phyloP scores from a whole-genome alignment of 345 rosid species.

The Excoecaria agallocha region DNA sequence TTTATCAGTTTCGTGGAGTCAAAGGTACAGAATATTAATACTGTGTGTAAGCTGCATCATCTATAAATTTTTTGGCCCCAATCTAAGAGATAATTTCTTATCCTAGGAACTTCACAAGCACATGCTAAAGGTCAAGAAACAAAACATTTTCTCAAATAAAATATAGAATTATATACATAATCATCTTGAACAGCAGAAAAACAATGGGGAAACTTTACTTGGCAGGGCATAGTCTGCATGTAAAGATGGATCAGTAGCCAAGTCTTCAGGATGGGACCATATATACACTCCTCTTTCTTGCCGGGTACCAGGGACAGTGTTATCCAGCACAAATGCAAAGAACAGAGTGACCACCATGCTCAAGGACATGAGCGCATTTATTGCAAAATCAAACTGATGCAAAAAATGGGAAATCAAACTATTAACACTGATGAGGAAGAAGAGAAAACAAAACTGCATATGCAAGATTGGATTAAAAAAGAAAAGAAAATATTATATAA shows the following conservation, averaged over 20 bases:
- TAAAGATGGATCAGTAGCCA: constrained; percentile 55
- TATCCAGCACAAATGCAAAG: constrained; percentile 71
- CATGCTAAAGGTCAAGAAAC: constrained; percentile 17
- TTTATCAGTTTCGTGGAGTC: constrained; percentile 8
- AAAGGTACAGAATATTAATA: neutral
- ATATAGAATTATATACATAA: constrained; percentile 21
- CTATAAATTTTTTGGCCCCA: constrained; percentile 4
- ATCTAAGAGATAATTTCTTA: neutral
- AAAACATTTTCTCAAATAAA: constrained; percentile 24
- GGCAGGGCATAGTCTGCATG: constrained; percentile 77
- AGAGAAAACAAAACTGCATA: neutral
- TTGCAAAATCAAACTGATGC: constrained; percentile 70
- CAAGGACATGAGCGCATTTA: constrained; percentile 75
- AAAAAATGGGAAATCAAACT: constrained; percentile 9
- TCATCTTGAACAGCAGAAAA: constrained; percentile 50
- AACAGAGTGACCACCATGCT: constrained; percentile 87
- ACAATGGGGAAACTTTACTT: constrained; percentile 31
- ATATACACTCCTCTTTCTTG: constrained; percentile 74
- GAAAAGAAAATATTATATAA: neutral
- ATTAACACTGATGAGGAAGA: neutral
- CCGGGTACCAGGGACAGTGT: constrained; percentile 81
- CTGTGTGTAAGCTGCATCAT: constrained; percentile 2
- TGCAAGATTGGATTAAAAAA: neutral
- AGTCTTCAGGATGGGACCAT: constrained; percentile 72
- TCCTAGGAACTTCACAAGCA: constrained; percentile 1